Evolutionary conservation across 768 basidiomycete species (phyloP).

Genomic region (Suillus tomentosus): DNA sequence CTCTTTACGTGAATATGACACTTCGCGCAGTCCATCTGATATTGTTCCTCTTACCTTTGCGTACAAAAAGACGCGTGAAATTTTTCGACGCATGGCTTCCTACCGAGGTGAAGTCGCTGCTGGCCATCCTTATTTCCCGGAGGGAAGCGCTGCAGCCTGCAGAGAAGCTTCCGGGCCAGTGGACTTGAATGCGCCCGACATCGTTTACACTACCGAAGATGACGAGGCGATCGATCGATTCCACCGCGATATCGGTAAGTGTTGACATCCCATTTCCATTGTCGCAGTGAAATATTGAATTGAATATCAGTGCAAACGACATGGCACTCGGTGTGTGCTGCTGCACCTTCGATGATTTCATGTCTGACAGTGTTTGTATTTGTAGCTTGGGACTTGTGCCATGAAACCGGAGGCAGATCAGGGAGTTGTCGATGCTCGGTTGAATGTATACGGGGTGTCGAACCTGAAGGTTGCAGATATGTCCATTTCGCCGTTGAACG

Average conservation of each 20-base stretch:
- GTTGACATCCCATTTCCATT: background rate
- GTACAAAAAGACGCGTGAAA: constrained; percentile 30
- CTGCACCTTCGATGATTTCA: background rate
- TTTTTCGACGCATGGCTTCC: constrained; percentile 42
- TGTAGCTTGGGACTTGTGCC: constrained; percentile 63
- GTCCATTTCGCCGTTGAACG: constrained; percentile 42
- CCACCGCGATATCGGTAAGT: constrained; percentile 22
- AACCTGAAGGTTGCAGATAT: constrained; percentile 62
- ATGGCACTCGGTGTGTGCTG: constrained; percentile 34
- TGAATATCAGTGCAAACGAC: constrained; percentile 28
- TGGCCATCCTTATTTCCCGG: constrained; percentile 26
- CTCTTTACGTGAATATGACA: background rate
- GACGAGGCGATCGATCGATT: constrained; percentile 36
- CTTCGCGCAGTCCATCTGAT: constrained; percentile 23
- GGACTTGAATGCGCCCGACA: constrained; percentile 29
- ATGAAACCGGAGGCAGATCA: constrained; percentile 61
- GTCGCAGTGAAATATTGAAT: background rate
- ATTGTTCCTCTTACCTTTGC: constrained; percentile 27
- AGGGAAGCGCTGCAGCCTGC: constrained; percentile 31
- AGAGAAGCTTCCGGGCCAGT: constrained; percentile 21
- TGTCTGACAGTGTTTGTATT: background rate
- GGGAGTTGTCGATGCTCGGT: constrained; percentile 62
- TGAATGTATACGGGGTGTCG: constrained; percentile 63
- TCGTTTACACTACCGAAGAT: constrained; percentile 36
- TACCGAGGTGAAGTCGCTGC: constrained; percentile 39